Base-by-base conservation (phyloP, 768 basidiomycete species). In the Hortiboletus flavorubellus region DNA sequence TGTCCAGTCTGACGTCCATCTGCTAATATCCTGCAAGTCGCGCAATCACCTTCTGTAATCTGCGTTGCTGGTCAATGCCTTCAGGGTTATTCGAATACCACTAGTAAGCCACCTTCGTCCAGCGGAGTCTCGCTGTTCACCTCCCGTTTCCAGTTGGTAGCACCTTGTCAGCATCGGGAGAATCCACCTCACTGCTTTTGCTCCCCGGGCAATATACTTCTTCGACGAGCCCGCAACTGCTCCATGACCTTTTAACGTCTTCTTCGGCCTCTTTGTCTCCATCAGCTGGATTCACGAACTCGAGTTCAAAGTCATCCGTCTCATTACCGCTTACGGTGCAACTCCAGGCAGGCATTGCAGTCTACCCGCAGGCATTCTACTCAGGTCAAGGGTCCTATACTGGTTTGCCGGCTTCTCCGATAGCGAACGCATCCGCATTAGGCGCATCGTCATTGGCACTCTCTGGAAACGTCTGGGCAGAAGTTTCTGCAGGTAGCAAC, bases 11-110 rank as follows among this genome's bases (percentile, higher is more conserved):
- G 14, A 15, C 6, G 54, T 44, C 8, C 15, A 23, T 31, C 30
- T 16, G 34, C 51, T 62, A 4, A 64, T 41, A 31, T 11, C 30
- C 4, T 37, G 35, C 51, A 31, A 84, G 81, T 76, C 67, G 84
- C 85, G 55, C 83, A 85, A 69, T 76, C 79, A 61, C 69, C 75
- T 55, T 71, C 85, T 64, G 83, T 91, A 53, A 77, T 93, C 58
- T 92, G 90, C 78, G 76, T 89, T 88, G 87, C 90, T 68, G 90
- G 90, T 62, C 89, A 93, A 87, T 92, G 91, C 76, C 73, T 92
- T 53, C 80, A 91, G 70, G 91, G 91, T 54, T 81, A 73, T 72
- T 83, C 87, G 33, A 91, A 92, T 66, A 81, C 78, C 23, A 86
- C 88, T 37, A 67, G 80, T 81, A 64, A 74, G 88, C 85, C 54